Base-by-base conservation (phyloP, 1,284 basidiomycete genomes). In the Puccinia brachypodii region DNA sequence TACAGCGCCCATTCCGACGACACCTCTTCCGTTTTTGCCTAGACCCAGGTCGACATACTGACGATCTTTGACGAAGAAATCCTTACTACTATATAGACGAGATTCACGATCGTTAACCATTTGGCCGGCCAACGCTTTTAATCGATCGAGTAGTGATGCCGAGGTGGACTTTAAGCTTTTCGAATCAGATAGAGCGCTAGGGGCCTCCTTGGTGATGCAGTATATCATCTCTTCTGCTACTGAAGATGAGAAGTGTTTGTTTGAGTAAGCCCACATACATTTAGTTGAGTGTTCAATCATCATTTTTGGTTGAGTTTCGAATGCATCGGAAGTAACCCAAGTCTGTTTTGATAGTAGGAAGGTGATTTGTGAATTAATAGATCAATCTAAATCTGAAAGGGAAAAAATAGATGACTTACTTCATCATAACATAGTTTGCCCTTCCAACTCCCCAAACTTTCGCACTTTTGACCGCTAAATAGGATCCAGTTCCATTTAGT, bases 261-360 rank as follows among this genome's bases (percentile, higher is more conserved):
- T 92, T 83, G 92, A 92, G 85, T 94, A 92, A 0, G 95, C 95
- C 85, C 96, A 98, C 83, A 92, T 90, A 86, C 95, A 98, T 19
- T 90, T 89, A 0, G 91, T 89, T 0, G 92, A 92, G 83, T 94
- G 91, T 0, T 87, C 85, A 25, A 94, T 88, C 44, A 98, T 89
- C 2, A 89, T 85, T 76, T 90, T 85, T 0, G 92, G 88, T 0
- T 88, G 85, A 60, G 90, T 89, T 60, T 89, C 87, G 88, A 98
- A 97, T 0, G 91, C 92, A 82, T 95, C 91, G 82, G 89, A 91
- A 16, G 95, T 96, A 87, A 94, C 94, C 86, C 90, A 97, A 6
- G 94, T 94, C 91, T 87, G 81, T 7, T 7, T 33, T 31, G 28
- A n/a, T 64, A 60, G 40, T 3, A 68, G 38, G 33, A 56, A 50